phyloP scores from a whole-genome alignment of 2,329 filamentous ascomycete species.

The Rhinocladiella similis region DNA sequence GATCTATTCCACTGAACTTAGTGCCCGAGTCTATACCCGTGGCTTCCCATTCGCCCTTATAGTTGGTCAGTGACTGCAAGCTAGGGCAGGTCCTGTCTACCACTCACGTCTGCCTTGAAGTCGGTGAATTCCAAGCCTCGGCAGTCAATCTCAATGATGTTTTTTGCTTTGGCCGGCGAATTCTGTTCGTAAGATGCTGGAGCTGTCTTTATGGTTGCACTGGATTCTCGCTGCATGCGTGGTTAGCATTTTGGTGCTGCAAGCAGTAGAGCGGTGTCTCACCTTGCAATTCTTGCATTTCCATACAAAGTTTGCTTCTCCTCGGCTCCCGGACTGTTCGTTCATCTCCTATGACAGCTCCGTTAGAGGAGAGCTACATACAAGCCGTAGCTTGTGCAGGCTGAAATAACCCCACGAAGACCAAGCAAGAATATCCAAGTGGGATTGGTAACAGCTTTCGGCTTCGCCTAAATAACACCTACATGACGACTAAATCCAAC shows the following conservation, averaged over 20 bases:
- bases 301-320: constrained; percentile 99
- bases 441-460: not conserved
- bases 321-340: constrained; percentile 87
- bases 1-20: constrained; percentile 78
- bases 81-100: not conserved
- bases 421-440: not conserved
- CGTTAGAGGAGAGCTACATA: not conserved
- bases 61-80: constrained; percentile 4
- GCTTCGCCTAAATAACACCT: constrained; percentile 37
- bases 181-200: constrained; percentile 70
- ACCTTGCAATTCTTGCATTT: constrained; percentile 98
- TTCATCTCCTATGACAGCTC: constrained; percentile 69
- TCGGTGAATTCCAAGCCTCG: constrained; percentile 88
- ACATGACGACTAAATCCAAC: constrained; percentile 88
- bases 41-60: constrained; percentile 83
- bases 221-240: constrained; percentile 68
- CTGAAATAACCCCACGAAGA: not conserved
- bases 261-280: not conserved
- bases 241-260: not conserved
- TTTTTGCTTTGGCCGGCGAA: constrained; percentile 72
- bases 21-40: constrained; percentile 78
- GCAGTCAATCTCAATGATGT: constrained; percentile 89
- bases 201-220: constrained; percentile 75
- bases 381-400: not conserved
- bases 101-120: constrained; percentile 80